A percentile compares a stretch with the other conserved stretches of the same genome.
phyloP scores from a whole-genome alignment of 768 basidiomycete species.

The Phylloporus scabripes region DNA sequence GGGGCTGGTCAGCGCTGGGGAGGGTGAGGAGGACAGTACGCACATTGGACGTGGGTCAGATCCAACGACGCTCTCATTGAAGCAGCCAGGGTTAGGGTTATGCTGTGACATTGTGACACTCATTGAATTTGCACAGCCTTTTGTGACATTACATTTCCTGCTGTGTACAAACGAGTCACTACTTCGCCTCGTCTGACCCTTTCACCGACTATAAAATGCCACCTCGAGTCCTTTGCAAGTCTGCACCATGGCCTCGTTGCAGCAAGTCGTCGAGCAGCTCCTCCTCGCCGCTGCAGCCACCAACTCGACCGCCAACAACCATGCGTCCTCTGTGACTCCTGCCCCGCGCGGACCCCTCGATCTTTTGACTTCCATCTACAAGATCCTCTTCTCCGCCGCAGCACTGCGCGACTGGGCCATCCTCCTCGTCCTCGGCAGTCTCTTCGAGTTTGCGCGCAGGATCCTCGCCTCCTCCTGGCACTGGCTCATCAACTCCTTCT shows the following conservation, averaged over 20 bases:
- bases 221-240: no score
- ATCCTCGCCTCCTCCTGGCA: slow-evolving; percentile 39
- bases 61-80: slow-evolving; percentile 51
- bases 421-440: slow-evolving; percentile 55
- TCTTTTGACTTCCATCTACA: slow-evolving; percentile 34
- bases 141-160: no score
- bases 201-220: no score
- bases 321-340: slow-evolving; percentile 10
- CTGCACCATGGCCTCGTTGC: slow-evolving; percentile 20
- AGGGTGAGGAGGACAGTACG: slow-evolving; percentile 12
- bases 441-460: slow-evolving; percentile 55
- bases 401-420: slow-evolving; percentile 61
- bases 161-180: slow-evolving; percentile 8
- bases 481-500: slow-evolving; percentile 45
- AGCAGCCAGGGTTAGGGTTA: no score
- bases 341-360: slow-evolving; percentile 17
- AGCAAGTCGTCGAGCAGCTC: slow-evolving; percentile 28
- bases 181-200: background rate
- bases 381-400: slow-evolving; percentile 46
- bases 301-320: slow-evolving; percentile 7
- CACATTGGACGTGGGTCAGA: slow-evolving; percentile 65
- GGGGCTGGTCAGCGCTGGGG: slow-evolving; percentile 1
- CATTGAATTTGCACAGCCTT: no score
- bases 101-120: no score
- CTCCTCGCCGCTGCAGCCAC: slow-evolving; percentile 17